These are phyloP conservation scores for Datura wrightii DNA, from an alignment of 257 asterid genomes.

Conservation along the genomic window DNA sequence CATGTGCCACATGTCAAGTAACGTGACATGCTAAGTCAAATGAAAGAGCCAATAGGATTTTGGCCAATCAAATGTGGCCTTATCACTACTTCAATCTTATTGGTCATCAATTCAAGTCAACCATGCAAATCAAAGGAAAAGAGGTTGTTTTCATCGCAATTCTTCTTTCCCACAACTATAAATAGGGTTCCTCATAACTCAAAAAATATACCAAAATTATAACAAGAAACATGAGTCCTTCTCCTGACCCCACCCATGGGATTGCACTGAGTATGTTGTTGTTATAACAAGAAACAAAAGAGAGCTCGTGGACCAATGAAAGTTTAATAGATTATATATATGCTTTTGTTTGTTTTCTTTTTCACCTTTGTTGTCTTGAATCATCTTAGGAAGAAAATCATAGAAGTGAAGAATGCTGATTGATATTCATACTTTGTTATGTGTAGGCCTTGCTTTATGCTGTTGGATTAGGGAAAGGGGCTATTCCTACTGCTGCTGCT, in stretches of 20 bases:
- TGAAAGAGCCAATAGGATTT: neutral
- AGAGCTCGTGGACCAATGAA: neutral
- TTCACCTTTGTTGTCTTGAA: conserved; percentile 9
- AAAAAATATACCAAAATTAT: neutral
- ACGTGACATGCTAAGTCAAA: neutral
- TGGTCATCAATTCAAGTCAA: neutral
- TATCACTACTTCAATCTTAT: neutral
- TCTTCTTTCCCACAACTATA: neutral
- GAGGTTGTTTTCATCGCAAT: neutral
- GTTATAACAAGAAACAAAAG: neutral
- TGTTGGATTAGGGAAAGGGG: conserved; percentile 96
- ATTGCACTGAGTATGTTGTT: no score
- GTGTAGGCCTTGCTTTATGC: conserved; percentile 90
- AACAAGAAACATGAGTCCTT: neutral
- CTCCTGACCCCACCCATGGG: no score
- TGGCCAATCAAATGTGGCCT: neutral
- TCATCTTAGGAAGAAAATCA: conserved; percentile 19
- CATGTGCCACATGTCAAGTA: neutral
- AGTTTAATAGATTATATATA: neutral
- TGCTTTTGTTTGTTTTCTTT: neutral
- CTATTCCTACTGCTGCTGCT: conserved; percentile 98
- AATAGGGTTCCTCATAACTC: neutral
- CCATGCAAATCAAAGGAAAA: neutral
- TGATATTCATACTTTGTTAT: conserved; percentile 8
- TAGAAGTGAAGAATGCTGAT: neutral